phyloP scores from a whole-genome alignment of 306 rosid species.

The Adenanthera pavonina region DNA sequence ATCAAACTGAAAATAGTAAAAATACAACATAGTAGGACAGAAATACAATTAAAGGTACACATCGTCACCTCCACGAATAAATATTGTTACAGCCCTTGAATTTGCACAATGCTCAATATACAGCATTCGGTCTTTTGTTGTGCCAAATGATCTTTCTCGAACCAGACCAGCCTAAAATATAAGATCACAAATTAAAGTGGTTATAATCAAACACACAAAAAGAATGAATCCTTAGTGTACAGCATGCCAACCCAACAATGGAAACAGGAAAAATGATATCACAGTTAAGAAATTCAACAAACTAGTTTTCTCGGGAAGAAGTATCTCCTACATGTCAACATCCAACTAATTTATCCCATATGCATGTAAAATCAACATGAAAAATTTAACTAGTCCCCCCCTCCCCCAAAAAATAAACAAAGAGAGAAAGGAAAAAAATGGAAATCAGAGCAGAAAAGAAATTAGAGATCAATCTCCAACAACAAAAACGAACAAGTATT shows the following conservation, averaged over 20 bases:
- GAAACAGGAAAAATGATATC: constrained; percentile 2
- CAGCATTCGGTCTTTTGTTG: constrained; percentile 95
- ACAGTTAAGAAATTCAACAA: background rate
- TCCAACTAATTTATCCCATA: constrained; percentile 3
- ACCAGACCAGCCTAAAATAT: constrained; percentile 84
- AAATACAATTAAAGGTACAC: background rate
- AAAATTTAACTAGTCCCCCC: background rate
- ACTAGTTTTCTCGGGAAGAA: background rate
- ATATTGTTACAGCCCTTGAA: constrained; percentile 91
- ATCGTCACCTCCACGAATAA: constrained; percentile 86
- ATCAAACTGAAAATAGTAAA: constrained; percentile 2
- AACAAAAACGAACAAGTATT: background rate
- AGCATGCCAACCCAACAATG: constrained; percentile 28
- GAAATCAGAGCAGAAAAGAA: background rate
- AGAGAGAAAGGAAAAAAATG: background rate
- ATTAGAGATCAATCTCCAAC: background rate
- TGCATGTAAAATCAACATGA: constrained; percentile 12
- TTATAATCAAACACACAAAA: constrained; percentile 1
- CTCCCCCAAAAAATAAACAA: background rate
- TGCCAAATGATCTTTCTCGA: constrained; percentile 92
- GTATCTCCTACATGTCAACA: too few relatives aligned
- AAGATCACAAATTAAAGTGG: constrained; percentile 16
- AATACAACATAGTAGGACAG: constrained; percentile 12
- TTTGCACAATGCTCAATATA: constrained; percentile 99
- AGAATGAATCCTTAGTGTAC: background rate